Base-by-base conservation (phyloP, 768 basidiomycete genomes). In the Cyathus striatus region DNA sequence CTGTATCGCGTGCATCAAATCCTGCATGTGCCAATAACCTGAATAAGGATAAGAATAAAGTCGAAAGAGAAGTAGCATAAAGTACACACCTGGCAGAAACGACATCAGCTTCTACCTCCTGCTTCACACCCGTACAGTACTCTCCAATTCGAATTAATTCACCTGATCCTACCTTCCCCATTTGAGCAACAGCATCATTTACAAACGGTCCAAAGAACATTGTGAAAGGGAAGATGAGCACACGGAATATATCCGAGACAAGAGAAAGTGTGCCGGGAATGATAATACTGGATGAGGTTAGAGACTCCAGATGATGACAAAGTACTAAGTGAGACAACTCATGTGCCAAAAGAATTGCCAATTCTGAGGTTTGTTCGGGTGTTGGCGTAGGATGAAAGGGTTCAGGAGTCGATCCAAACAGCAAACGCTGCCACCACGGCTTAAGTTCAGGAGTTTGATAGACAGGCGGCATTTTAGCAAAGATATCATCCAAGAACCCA, bases 121-220 rank as follows among this genome's bases (percentile, higher is more conserved):
- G 88, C 35, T 75, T 78, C 45, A 81, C 69, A 46, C 79, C 89
- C 36, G 84, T 90, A 56, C 91, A 94, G 40, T 78, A 73, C 51
- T 86, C 82, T 20, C 80, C 79, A 2, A 85, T 63, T 59, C 81
- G 85, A 38, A 72, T 68, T 27, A 94, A 69, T 55, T 94, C 85
- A 2, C 81, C 80, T 9, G 83, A 81, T 2, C 88, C 84, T 1
- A 86, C 74, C 57, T 83, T 83, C 20, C 90, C 84, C 41, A 92
- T 53, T 40, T 87, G 80, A 0, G 84, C 90, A 20, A 98, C 76
- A 2, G 90, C 93, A 53, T 99, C 95, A 56, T 95, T 94, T 45
- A 97, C 81, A 59, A 97, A 96, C 1, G 95, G 95, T 0, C 95
- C 94, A 43, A 97, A 81, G 6, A 93, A 55, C 85, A 89, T 91